A percentile compares a stretch with the other conserved stretches of the same genome.
phyloP scores from a whole-genome alignment of 2,329 filamentous ascomycete genomes.

The Thyridium curvatum region DNA sequence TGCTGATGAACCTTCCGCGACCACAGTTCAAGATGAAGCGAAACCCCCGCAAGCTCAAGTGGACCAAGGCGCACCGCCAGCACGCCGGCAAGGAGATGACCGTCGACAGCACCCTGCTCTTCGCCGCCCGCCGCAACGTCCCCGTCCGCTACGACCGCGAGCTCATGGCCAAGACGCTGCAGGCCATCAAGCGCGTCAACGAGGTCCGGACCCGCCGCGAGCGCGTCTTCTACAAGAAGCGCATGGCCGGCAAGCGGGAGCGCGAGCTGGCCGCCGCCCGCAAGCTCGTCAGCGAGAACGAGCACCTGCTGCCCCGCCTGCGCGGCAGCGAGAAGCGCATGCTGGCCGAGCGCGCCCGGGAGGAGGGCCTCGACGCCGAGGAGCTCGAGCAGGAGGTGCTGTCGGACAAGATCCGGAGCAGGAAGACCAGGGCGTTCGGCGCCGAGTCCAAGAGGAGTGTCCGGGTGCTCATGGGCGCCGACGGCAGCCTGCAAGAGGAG shows the following conservation, averaged over 20 bases:
- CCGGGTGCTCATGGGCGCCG: conserved; percentile 26
- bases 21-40: conserved; percentile 90
- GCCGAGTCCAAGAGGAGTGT: conserved; percentile 14
- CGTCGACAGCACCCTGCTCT: conserved; percentile 88
- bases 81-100: conserved; percentile 82
- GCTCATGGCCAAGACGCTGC: conserved; percentile 77
- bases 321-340: conserved; percentile 60
- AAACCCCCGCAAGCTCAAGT: conserved; percentile 92
- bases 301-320: conserved; percentile 79
- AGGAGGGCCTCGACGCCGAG: conserved; percentile 16
- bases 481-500: conserved; percentile 30
- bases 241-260: conserved; percentile 87
- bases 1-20: not conserved
- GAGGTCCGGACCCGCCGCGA: conserved; percentile 82
- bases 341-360: conserved; percentile 48
- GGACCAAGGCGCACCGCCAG: conserved; percentile 91
- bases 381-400: conserved; percentile 24
- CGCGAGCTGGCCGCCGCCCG: conserved; percentile 72
- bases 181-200: conserved; percentile 83
- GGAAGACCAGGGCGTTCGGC: conserved; percentile 13
- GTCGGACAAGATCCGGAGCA: conserved; percentile 20
- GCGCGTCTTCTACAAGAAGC: conserved; percentile 86
- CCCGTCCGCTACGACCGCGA: conserved; percentile 95
- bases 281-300: conserved; percentile 85
- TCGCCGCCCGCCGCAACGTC: conserved; percentile 87